Evolutionary conservation across 176 grass and related monocot genomes (phyloP).

Genomic region (Leersia perrieri): DNA sequence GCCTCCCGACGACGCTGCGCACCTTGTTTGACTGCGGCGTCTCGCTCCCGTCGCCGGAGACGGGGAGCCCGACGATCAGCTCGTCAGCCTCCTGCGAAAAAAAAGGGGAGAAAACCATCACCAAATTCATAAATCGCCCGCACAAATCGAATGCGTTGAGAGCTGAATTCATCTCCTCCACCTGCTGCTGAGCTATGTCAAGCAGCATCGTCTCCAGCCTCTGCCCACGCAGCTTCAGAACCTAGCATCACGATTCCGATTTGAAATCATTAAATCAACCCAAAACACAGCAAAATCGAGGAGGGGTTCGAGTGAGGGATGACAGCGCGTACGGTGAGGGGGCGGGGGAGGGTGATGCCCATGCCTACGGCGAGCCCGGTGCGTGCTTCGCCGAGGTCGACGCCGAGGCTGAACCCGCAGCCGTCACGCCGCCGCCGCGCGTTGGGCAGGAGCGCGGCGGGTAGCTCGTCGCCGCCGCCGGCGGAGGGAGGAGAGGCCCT

Average conservation of each 20-base stretch:
- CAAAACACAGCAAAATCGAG: background rate
- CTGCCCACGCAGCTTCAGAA: constrained; percentile 59
- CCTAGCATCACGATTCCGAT: constrained; percentile 44
- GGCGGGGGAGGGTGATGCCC: constrained; percentile 59
- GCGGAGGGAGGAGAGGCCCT: constrained; percentile 13
- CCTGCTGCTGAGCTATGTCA: constrained; percentile 62
- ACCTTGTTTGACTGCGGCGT: constrained; percentile 83
- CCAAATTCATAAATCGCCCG: background rate
- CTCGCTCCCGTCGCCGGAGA: constrained; percentile 54
- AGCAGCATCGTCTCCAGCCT: constrained; percentile 74
- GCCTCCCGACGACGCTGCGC: constrained; percentile 61
- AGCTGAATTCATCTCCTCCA: background rate
- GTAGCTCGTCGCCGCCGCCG: constrained; percentile 5
- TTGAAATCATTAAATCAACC: background rate
- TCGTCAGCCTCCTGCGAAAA: constrained; percentile 41
- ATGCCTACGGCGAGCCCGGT: constrained; percentile 72
- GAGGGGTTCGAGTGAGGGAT: background rate
- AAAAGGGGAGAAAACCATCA: background rate
- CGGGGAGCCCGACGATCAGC: constrained; percentile 71
- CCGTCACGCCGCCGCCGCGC: constrained; percentile 61
- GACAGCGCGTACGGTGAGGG: constrained; percentile 52
- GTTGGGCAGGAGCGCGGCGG: constrained; percentile 54
- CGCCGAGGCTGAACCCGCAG: constrained; percentile 76
- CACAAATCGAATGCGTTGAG: no score
- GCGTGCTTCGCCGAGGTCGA: constrained; percentile 61